Conservation (phyloP, 495 filamentous ascomycete species). For the Opeltia flavorubescens region DNA sequence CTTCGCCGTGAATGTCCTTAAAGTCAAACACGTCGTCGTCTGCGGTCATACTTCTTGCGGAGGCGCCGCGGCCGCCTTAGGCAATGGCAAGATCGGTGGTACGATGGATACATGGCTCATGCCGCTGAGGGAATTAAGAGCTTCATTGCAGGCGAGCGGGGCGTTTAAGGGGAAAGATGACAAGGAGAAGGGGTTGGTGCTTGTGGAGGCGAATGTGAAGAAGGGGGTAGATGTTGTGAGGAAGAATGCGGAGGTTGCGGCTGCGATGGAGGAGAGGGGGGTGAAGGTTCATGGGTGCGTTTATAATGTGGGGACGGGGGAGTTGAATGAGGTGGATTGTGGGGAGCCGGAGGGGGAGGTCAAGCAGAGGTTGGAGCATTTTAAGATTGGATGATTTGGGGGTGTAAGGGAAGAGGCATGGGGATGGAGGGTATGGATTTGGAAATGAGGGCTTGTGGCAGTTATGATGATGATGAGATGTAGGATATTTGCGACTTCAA, state of each 20-base stretch:
- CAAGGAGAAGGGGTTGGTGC: slow-evolving; percentile 32
- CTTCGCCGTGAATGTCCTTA: slow-evolving; percentile 60
- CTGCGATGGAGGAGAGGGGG: slow-evolving; percentile 53
- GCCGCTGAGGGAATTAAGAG: slow-evolving; percentile 50
- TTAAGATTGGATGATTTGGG: slow-evolving; percentile 12
- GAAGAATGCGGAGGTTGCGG: slow-evolving; percentile 28
- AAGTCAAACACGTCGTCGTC: slow-evolving; percentile 70
- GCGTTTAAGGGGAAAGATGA: slow-evolving; percentile 39
- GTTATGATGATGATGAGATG: too few relatives aligned
- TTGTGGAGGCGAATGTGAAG: slow-evolving; percentile 58
- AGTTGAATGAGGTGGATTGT: slow-evolving; percentile 40
- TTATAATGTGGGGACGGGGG: slow-evolving; percentile 51
- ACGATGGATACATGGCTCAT: slow-evolving; percentile 64
- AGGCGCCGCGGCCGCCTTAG: slow-evolving; percentile 56
- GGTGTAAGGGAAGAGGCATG: too few relatives aligned
- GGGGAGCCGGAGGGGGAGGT: slow-evolving; percentile 25
- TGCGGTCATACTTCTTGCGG: slow-evolving; percentile 78
- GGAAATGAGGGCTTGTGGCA: too few relatives aligned
- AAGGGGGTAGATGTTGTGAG: slow-evolving; percentile 50
- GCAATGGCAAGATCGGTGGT: slow-evolving; percentile 47
- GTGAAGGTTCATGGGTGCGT: slow-evolving; percentile 59
- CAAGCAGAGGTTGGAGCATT: slow-evolving; percentile 27
- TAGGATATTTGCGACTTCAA: too few relatives aligned
- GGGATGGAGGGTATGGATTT: too few relatives aligned
- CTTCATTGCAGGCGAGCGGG: slow-evolving; percentile 11